Percentiles rank a stretch among this genome's conserved stretches.
Evolutionary conservation across 2,329 filamentous ascomycete genomes (phyloP).

Genomic region (Esteya vermicola): DNA sequence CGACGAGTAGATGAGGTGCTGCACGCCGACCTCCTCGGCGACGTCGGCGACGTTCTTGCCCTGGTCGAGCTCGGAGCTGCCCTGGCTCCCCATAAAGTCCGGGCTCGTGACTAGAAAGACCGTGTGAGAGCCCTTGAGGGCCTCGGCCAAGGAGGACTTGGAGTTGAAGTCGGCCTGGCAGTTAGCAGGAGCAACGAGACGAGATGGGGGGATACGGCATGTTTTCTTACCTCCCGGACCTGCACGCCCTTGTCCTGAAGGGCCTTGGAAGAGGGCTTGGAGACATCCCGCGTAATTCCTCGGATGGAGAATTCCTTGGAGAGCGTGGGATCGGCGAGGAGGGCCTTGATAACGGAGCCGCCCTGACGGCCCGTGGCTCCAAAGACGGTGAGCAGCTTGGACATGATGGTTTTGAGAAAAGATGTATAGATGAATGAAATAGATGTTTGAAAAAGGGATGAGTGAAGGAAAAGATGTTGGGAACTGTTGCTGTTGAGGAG

Average conservation of each 20-base stretch:
- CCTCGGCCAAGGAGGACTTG: constrained; percentile 25
- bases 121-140: constrained; percentile 29
- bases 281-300: constrained; percentile 32
- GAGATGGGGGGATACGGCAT: background rate
- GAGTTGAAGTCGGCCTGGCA: constrained; percentile 28
- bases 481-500: too few species aligned
- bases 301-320: constrained; percentile 17
- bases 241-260: constrained; percentile 29
- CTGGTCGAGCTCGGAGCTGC: constrained; percentile 27
- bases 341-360: constrained; percentile 11
- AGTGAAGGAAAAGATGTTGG: too few species aligned
- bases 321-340: constrained; percentile 11
- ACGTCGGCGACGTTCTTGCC: constrained; percentile 33
- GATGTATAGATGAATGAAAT: too few species aligned
- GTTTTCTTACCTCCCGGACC: constrained; percentile 29
- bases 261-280: constrained; percentile 21
- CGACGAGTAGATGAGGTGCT: constrained; percentile 20
- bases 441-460: too few species aligned
- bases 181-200: background rate
- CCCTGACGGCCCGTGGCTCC: constrained; percentile 15
- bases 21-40: constrained; percentile 20
- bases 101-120: constrained; percentile 36
- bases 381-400: constrained; percentile 12
- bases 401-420: background rate
- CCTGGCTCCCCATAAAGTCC: constrained; percentile 14